phyloP scores from a whole-genome alignment of 1,284 basidiomycete genomes.

The Sanghuangporus weigelae region DNA sequence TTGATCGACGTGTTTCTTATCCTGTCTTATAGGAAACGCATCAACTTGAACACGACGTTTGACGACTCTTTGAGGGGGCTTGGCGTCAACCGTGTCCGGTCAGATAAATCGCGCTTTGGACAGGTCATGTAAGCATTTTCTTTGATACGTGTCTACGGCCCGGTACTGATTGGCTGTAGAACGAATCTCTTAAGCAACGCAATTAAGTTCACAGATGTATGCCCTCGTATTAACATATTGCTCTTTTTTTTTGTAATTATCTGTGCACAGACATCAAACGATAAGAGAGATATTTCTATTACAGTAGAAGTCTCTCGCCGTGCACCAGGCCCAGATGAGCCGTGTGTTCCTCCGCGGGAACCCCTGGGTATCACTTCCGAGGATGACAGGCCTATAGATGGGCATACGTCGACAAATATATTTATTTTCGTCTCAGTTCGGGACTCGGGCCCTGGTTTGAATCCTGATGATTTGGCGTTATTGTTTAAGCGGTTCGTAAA shows the following conservation, averaged over 20 bases:
- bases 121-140: slow-evolving; percentile 21
- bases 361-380: neutral
- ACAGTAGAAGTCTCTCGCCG: slow-evolving; percentile 22
- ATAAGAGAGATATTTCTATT: slow-evolving; percentile 21
- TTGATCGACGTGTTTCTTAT: neutral
- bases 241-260: neutral
- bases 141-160: neutral
- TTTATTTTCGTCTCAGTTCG: slow-evolving; percentile 23
- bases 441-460: slow-evolving; percentile 25
- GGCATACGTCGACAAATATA: slow-evolving; percentile 12
- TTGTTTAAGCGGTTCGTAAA: slow-evolving; percentile 22
- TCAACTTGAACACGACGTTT: slow-evolving; percentile 20
- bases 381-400: slow-evolving; percentile 11
- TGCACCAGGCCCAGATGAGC: slow-evolving; percentile 17
- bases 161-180: neutral
- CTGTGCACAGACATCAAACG: slow-evolving; percentile 15
- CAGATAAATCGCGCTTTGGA: slow-evolving; percentile 24
- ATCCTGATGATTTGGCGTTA: slow-evolving; percentile 23
- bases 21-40: slow-evolving; percentile 22
- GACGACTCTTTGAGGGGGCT: slow-evolving; percentile 21
- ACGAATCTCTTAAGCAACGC: slow-evolving; percentile 26
- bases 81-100: slow-evolving; percentile 18
- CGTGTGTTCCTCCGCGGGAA: slow-evolving; percentile 19
- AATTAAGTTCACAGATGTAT: slow-evolving; percentile 19
- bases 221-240: neutral